Evolutionary conservation across 106 monocot species (phyloP).

Genomic region (Iris macrosiphon): DNA sequence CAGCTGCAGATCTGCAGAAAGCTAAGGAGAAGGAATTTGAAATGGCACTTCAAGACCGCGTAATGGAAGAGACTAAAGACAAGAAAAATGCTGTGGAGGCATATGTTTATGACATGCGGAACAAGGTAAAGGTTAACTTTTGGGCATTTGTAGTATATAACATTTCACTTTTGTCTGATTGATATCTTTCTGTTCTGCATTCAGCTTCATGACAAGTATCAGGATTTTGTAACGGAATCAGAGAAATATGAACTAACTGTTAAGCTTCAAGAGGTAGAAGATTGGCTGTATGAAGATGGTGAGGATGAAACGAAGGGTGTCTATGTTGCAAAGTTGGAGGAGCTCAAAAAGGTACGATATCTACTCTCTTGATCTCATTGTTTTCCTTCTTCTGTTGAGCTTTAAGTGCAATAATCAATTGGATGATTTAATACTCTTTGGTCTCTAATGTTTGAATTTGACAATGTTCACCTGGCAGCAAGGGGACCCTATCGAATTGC

Average conservation of each 20-base stretch:
- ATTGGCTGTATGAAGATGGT: conserved; percentile 99
- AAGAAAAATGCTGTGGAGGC: conserved; percentile 97
- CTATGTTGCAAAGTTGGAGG: conserved; percentile 83
- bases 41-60: conserved; percentile 92
- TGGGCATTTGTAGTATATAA: neutral
- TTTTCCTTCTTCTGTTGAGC: too few relatives aligned
- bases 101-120: conserved; percentile 95
- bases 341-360: conserved; percentile 65
- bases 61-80: conserved; percentile 98
- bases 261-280: conserved; percentile 85
- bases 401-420: too few relatives aligned
- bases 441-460: too few relatives aligned
- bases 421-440: too few relatives aligned
- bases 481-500: conserved; percentile 81
- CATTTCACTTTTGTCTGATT: neutral
- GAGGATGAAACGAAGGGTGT: conserved; percentile 93
- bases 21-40: conserved; percentile 74
- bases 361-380: neutral
- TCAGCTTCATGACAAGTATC: conserved; percentile 83
- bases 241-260: conserved; percentile 54
- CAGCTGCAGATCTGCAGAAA: conserved; percentile 54
- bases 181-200: neutral
- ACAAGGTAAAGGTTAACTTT: conserved; percentile 40
- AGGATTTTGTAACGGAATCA: conserved; percentile 43
- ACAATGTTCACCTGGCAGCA: conserved; percentile 39